These are phyloP conservation scores for Diplodia sapinea DNA, from an alignment of 2,329 filamentous ascomycete species.

Conservation along the genomic window DNA sequence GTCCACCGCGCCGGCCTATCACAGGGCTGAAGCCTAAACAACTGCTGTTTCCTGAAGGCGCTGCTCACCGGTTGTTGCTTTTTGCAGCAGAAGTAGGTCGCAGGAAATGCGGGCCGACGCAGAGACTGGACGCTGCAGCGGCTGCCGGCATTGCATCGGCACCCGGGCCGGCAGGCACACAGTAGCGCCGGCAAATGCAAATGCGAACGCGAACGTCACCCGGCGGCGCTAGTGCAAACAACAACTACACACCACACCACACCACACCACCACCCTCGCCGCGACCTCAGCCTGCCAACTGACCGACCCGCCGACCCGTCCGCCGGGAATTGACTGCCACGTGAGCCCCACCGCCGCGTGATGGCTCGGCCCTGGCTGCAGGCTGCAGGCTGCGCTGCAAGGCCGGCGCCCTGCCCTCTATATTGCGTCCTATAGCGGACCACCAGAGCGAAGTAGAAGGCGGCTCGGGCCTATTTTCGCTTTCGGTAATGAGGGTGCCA, in stretches of 20 bases:
- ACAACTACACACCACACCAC: too few species aligned
- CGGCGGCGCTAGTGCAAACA: neutral
- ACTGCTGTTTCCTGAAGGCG: too few species aligned
- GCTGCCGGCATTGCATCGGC: neutral
- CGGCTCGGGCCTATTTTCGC: slow-evolving; percentile 6
- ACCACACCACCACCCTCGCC: neutral
- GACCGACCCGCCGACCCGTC: neutral
- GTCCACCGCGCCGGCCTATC: too few species aligned
- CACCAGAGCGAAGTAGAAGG: neutral
- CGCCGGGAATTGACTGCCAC: neutral
- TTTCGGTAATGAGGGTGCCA: neutral
- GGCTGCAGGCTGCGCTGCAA: neutral
- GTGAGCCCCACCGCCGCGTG: neutral
- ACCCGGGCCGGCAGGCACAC: neutral
- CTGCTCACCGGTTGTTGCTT: too few species aligned
- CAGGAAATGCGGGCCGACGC: neutral
- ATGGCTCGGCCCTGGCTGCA: neutral
- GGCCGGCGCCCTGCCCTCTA: neutral
- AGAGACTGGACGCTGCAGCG: neutral
- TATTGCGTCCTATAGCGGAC: neutral
- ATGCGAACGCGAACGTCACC: neutral
- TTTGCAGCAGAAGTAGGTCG: too few species aligned
- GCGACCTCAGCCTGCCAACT: too few species aligned
- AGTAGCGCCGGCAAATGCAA: neutral
- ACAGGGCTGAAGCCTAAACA: too few species aligned